These are phyloP conservation scores for Claviceps quebecensis DNA, from an alignment of 2,329 filamentous ascomycete species.

Conservation along the genomic window DNA sequence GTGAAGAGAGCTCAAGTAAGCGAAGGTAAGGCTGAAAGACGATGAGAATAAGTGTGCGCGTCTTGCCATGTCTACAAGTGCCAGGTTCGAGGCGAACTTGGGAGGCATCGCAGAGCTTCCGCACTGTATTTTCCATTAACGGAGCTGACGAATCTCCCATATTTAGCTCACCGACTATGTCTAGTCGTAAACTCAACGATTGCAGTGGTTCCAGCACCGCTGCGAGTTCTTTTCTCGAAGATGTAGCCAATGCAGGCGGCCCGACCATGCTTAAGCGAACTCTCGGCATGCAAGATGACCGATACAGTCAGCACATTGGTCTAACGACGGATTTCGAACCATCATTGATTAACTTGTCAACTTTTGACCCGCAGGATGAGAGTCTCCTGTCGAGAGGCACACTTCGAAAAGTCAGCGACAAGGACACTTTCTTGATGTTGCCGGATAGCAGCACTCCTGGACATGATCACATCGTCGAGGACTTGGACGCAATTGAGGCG, in stretches of 20 bases:
- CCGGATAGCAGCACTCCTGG: constrained; percentile 61
- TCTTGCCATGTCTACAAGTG: not conserved
- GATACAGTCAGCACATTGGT: constrained; percentile 73
- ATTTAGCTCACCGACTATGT: constrained; percentile 40
- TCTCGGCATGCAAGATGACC: constrained; percentile 61
- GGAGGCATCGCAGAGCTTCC: not conserved
- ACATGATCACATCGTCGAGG: constrained; percentile 54
- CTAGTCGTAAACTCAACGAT: constrained; percentile 36
- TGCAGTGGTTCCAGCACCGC: constrained; percentile 47
- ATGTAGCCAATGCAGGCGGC: constrained; percentile 57
- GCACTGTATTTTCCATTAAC: not conserved
- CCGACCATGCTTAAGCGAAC: constrained; percentile 53
- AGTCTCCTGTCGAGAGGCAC: constrained; percentile 55
- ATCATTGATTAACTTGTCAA: constrained; percentile 66
- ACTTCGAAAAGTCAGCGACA: constrained; percentile 61
- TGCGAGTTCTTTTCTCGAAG: constrained; percentile 50
- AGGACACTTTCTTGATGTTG: constrained; percentile 69
- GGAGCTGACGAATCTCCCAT: constrained; percentile 4
- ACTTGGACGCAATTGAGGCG: constrained; percentile 59
- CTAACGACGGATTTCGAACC: constrained; percentile 74
- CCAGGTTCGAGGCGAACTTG: not conserved
- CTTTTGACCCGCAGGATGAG: constrained; percentile 70
- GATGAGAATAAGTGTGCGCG: not conserved
- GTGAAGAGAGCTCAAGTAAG: constrained; percentile 44
- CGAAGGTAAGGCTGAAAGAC: constrained; percentile 45